A percentile compares a stretch with the other conserved stretches of the same genome.
These are phyloP conservation scores for Macaranga tanarius DNA, from an alignment of 441 rosid genomes.

Conservation along the genomic window DNA sequence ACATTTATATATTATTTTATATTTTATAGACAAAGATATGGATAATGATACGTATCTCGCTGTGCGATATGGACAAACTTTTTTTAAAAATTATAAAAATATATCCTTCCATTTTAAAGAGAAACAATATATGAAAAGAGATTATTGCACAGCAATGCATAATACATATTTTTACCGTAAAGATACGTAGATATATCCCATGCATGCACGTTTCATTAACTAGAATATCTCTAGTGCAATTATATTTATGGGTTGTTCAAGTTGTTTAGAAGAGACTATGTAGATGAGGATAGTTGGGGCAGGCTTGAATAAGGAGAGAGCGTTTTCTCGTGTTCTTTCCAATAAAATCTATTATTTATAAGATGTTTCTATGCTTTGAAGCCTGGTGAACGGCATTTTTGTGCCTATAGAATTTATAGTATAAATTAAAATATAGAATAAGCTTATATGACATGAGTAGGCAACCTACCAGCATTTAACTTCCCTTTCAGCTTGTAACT, in stretches of 20 bases:
- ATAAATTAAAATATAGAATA: background rate
- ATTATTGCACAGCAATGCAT: too few relatives aligned
- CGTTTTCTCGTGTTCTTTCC: background rate
- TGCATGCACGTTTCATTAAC: background rate
- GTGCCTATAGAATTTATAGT: background rate
- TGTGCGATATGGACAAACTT: too few relatives aligned
- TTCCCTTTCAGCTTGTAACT: conserved; percentile 25
- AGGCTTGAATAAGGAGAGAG: conserved; percentile 39
- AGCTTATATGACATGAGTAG: conserved; percentile 35
- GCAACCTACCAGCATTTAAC: conserved; percentile 46
- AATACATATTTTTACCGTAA: too few relatives aligned
- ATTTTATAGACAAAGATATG: too few relatives aligned
- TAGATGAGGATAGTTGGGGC: conserved; percentile 39
- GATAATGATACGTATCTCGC: too few relatives aligned
- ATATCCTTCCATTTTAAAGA: too few relatives aligned
- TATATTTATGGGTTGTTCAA: too few relatives aligned
- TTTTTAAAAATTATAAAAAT: too few relatives aligned
- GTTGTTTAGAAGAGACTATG: background rate
- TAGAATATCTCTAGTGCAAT: too few relatives aligned
- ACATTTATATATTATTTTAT: too few relatives aligned
- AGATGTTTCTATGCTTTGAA: conserved; percentile 2
- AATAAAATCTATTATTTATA: background rate
- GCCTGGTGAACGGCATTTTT: conserved; percentile 27
- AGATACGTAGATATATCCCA: too few relatives aligned
- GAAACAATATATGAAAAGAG: too few relatives aligned